Percentiles rank a stretch among this genome's conserved stretches.
Conservation (phyloP, 169 alveolate genomes). For the Cryptosporidium meleagridis region DNA sequence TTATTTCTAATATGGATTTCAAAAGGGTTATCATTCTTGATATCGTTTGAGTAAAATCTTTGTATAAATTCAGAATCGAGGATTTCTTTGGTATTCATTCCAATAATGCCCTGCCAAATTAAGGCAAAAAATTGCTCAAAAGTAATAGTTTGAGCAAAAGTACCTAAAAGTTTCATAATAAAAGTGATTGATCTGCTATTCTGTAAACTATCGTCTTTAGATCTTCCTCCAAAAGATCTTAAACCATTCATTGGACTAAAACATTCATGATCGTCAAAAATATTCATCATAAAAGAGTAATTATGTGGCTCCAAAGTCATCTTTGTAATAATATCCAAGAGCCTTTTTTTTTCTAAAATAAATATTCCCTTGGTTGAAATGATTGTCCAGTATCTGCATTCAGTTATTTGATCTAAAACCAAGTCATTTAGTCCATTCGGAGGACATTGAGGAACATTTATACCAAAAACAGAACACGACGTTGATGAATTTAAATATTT, state of each 20-base stretch:
- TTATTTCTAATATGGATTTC: conserved; percentile 20
- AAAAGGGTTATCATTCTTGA: conserved; percentile 41
- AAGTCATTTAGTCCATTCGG: conserved; percentile 61
- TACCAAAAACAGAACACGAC: conserved; percentile 15
- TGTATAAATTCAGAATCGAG: conserved; percentile 34
- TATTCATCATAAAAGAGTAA: conserved; percentile 57
- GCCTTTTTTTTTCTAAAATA: conserved; percentile 22
- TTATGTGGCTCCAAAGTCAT: conserved; percentile 68
- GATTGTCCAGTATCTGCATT: conserved; percentile 59
- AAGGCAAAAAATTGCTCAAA: conserved; percentile 70
- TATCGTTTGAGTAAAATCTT: neutral
- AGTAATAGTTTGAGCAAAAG: conserved; percentile 68
- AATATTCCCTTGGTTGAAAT: conserved; percentile 61
- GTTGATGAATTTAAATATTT: conserved; percentile 15
- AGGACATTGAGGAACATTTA: conserved; percentile 33
- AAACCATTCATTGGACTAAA: neutral
- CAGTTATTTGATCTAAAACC: conserved; percentile 36
- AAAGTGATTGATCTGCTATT: conserved; percentile 10
- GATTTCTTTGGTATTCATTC: conserved; percentile 33
- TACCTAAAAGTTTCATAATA: conserved; percentile 51
- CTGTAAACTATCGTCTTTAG: neutral
- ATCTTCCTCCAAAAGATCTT: neutral
- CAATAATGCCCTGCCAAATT: conserved; percentile 60
- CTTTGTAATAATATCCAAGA: conserved; percentile 53
- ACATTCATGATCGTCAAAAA: conserved; percentile 40